Evolutionary conservation across 768 basidiomycete genomes (phyloP), one percentile per base, ranked within the genome.

Genomic region (Suillus americanus): DNA sequence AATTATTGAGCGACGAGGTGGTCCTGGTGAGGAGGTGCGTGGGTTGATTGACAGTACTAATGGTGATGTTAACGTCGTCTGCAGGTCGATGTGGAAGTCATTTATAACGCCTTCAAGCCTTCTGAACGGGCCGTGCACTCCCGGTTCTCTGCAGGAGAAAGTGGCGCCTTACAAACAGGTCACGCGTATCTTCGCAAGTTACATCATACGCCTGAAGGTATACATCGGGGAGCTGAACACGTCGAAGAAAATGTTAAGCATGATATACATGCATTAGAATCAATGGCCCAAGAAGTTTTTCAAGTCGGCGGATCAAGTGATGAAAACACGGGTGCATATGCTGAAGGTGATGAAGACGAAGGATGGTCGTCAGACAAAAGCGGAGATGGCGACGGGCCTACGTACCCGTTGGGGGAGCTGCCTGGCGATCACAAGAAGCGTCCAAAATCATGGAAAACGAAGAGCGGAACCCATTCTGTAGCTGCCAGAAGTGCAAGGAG

Each of bases 1-100:
- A 38, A 73, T 95, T 53, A 79, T 92, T 37, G 93, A 95, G 71
- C 78, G 83, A 43, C 82, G 83, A 12, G 71, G 68, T 5, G 84
- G 84, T 2, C 84, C 85, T 5, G 88, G 87, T 28, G 85, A 86
- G 63, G 91, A 92, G 79, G 91, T 92, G 63, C n/a, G 85, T 38
- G 35, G 35, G 28, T 60, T 60, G 14, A 37, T 57, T 28, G 14
- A 46, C 62, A 37, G 25, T 64, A 28, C 41, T 33, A 43, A 60
- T 66, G n/a, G 55, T 43, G 25, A 56, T 64, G 62, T 61, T 38
- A 33, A 75, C 60, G n/a, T 62, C 40, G 45, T 35, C 62, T 45
- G 53, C 65, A 89, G 87, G 85, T 89, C 60, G 85, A 88, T 46
- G 88, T 91, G 23, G 83, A 87, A 56, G 83, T 90, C 25, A 75